A percentile compares a stretch with the other conserved stretches of the same genome.
Evolutionary conservation across 2,329 filamentous ascomycete species (phyloP).

Genomic region (Chrysoporthe puriensis): DNA sequence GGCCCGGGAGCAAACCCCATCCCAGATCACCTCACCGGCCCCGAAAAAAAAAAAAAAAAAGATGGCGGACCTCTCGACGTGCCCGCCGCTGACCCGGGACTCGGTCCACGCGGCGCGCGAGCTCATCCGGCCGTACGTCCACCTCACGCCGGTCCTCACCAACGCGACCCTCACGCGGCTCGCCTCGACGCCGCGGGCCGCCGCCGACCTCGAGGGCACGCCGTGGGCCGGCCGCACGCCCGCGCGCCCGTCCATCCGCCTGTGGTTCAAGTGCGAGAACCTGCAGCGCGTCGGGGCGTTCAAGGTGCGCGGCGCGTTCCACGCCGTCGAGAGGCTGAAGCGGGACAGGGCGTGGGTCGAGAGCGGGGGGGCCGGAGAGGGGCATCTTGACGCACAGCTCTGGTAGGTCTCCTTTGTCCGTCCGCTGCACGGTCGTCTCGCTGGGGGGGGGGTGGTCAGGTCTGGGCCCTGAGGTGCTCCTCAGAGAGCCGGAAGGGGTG

Average conservation of each 20-base stretch:
- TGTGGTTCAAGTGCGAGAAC: constrained; percentile 98
- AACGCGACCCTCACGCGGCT: constrained; percentile 74
- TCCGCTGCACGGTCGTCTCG: too few relatives aligned
- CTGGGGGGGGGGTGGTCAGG: too few relatives aligned
- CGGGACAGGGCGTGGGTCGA: constrained; percentile 63
- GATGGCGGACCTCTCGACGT: constrained; percentile 59
- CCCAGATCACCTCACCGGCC: neutral
- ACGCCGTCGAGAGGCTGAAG: constrained; percentile 75
- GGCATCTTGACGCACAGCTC: constrained; percentile 91
- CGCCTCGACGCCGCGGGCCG: constrained; percentile 70
- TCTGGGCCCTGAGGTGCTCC: neutral
- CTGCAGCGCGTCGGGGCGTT: constrained; percentile 89
- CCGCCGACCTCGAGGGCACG: constrained; percentile 55
- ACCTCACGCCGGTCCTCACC: constrained; percentile 82
- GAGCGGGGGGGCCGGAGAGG: constrained; percentile 57
- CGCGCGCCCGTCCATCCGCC: constrained; percentile 66
- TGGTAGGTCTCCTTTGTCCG: constrained; percentile 53
- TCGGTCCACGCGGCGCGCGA: constrained; percentile 74
- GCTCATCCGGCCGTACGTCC: constrained; percentile 75
- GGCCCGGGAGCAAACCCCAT: neutral
- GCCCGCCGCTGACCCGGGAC: constrained; percentile 69
- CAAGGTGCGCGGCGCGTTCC: constrained; percentile 89
- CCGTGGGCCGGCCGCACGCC: constrained; percentile 58
- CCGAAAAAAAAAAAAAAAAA: neutral
- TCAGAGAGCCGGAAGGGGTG: too few relatives aligned